phyloP scores from a whole-genome alignment of 1,284 basidiomycete genomes.

The Pseudozyma sp. region DNA sequence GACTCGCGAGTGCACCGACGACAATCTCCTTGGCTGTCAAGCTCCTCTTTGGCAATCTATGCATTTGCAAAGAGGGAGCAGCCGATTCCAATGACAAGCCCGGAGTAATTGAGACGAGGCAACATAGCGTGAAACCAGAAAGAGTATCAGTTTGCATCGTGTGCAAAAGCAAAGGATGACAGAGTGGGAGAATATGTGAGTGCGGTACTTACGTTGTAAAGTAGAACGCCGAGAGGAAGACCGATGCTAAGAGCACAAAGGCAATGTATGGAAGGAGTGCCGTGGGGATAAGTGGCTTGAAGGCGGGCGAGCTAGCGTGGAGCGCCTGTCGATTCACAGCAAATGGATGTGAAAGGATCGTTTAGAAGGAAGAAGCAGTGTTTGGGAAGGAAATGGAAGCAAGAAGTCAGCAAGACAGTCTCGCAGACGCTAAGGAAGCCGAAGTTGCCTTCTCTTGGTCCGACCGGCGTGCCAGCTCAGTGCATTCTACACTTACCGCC shows the following conservation, averaged over 20 bases:
- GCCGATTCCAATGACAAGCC: too few relatives aligned
- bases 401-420: too few relatives aligned
- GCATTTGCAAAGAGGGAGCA: neutral
- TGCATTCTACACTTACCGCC: constrained; percentile 25
- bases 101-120: too few relatives aligned
- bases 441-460: neutral
- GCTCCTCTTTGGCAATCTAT: constrained; percentile 50
- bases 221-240: constrained; percentile 60
- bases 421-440: neutral
- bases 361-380: neutral
- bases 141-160: neutral
- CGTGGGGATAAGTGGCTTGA: constrained; percentile 49
- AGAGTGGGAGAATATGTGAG: neutral
- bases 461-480: neutral
- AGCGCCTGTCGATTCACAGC: constrained; percentile 23
- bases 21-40: constrained; percentile 40
- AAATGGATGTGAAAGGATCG: too few relatives aligned
- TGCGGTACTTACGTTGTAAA: constrained; percentile 59
- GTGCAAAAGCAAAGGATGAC: too few relatives aligned
- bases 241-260: constrained; percentile 41
- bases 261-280: constrained; percentile 52
- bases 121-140: too few relatives aligned
- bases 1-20: constrained; percentile 45
- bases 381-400: too few relatives aligned
- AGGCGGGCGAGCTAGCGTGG: constrained; percentile 30